phyloP scores from a whole-genome alignment of 2,329 filamentous ascomycete species.

The Chaetomiaceae sp. region DNA sequence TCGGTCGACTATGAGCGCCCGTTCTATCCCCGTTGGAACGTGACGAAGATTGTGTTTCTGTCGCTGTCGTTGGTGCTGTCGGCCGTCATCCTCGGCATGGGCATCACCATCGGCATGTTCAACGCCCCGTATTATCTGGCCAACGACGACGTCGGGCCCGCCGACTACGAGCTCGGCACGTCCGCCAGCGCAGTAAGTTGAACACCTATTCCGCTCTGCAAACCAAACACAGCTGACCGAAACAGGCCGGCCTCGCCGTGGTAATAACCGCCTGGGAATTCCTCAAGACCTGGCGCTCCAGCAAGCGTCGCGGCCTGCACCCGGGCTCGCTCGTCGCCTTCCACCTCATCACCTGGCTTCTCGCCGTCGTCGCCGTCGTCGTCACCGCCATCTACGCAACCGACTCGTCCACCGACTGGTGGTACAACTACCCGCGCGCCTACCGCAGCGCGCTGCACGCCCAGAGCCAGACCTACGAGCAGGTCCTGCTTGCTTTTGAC shows the following conservation, averaged over 20 bases:
- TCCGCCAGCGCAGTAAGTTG: slow-evolving; percentile 17
- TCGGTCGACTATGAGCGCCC: not conserved
- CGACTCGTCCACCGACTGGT: slow-evolving; percentile 15
- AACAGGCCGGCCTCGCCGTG: slow-evolving; percentile 34
- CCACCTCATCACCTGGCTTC: slow-evolving; percentile 40
- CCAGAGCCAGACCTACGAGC: slow-evolving; percentile 14
- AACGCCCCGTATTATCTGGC: not conserved
- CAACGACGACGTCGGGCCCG: not conserved
- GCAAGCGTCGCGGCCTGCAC: slow-evolving; percentile 35
- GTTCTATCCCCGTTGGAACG: slow-evolving; percentile 12
- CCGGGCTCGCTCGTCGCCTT: slow-evolving; percentile 42
- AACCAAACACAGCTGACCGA: not conserved
- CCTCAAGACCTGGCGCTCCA: slow-evolving; percentile 34
- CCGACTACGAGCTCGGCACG: slow-evolving; percentile 9
- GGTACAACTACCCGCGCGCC: slow-evolving; percentile 16
- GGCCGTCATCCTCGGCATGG: slow-evolving; percentile 18
- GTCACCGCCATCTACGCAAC: slow-evolving; percentile 19
- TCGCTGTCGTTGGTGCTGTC: slow-evolving; percentile 14
- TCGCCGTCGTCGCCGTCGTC: slow-evolving; percentile 28
- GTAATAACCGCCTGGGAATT: slow-evolving; percentile 39
- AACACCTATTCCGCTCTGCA: not conserved
- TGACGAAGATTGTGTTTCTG: slow-evolving; percentile 14
- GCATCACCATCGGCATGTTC: slow-evolving; percentile 12
- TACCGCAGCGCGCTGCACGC: not conserved
- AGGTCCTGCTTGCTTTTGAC: slow-evolving; percentile 22